A percentile compares a stretch with the other conserved stretches of the same genome.
Evolutionary conservation across 2,329 filamentous ascomycete species (phyloP).

Genomic region (Nothophoma quercina): DNA sequence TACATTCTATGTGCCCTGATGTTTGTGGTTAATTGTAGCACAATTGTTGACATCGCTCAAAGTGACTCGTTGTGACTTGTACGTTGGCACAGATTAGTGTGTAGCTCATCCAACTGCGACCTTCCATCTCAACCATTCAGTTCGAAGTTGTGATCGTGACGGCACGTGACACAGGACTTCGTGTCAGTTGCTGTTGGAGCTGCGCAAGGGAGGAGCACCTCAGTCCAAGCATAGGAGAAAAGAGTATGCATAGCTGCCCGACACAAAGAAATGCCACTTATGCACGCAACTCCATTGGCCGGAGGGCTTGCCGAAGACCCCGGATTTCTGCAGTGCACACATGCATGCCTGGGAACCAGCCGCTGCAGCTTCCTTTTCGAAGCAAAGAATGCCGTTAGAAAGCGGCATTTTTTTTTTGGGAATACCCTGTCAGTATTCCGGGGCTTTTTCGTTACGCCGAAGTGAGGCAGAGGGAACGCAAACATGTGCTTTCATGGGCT

Average conservation of each 20-base stretch:
- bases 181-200: neutral
- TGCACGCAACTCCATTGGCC: neutral
- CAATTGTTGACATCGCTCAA: neutral
- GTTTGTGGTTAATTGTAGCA: too few species aligned
- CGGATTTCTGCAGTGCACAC: neutral
- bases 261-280: neutral
- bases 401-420: neutral
- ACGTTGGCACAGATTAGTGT: neutral
- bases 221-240: neutral
- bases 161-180: neutral
- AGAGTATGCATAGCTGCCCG: conserved; percentile 1
- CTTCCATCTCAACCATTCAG: too few species aligned
- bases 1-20: too few species aligned
- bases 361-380: neutral
- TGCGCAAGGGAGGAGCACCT: neutral
- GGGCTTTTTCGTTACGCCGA: neutral
- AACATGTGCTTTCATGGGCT: neutral
- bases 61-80: neutral
- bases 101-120: neutral
- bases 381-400: neutral
- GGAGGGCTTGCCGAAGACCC: neutral
- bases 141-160: too few species aligned
- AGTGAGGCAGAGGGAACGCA: neutral
- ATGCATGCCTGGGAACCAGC: neutral
- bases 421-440: neutral